Evolutionary conservation across 257 asterid genomes (phyloP).

Genomic region (Marsdenia floribunda): DNA sequence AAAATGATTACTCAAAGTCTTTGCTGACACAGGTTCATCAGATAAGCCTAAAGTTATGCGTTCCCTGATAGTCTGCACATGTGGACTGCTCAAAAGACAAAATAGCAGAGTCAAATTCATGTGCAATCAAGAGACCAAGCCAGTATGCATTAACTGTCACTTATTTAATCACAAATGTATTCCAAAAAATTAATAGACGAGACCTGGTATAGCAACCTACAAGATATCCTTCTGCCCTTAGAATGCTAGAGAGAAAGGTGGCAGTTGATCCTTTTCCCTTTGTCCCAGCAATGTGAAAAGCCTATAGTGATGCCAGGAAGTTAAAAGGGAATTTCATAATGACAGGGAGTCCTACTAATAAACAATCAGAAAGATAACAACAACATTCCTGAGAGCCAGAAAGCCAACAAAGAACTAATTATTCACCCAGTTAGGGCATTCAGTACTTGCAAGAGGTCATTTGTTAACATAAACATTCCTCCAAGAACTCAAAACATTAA

Average conservation of each 20-base stretch:
- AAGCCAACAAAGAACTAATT: background rate
- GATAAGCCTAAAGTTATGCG: slow-evolving; percentile 70
- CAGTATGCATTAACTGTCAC: background rate
- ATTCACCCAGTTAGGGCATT: background rate
- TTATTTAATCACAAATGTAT: slow-evolving; percentile 4
- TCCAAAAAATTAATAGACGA: slow-evolving; percentile 14
- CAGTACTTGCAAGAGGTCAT: background rate
- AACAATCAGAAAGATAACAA: background rate
- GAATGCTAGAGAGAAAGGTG: slow-evolving; percentile 72
- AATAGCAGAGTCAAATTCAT: slow-evolving; percentile 19
- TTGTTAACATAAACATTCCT: background rate
- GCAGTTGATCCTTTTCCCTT: slow-evolving; percentile 99
- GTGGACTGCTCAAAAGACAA: slow-evolving; percentile 63
- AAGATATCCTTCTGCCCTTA: slow-evolving; percentile 83
- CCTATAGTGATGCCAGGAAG: slow-evolving; percentile 31
- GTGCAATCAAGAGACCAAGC: slow-evolving; percentile 8
- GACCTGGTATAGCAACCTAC: slow-evolving; percentile 94
- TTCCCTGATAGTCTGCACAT: slow-evolving; percentile 76
- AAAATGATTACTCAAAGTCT: slow-evolving; percentile 55
- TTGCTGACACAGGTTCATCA: slow-evolving; percentile 69
- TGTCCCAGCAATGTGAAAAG: slow-evolving; percentile 90
- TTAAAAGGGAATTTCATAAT: background rate
- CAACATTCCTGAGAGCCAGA: background rate
- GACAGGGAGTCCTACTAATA: too few relatives aligned
- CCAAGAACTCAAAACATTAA: background rate